These are phyloP conservation scores for Conringia planisiliqua DNA, from an alignment of 345 rosid genomes.

Conservation along the genomic window DNA sequence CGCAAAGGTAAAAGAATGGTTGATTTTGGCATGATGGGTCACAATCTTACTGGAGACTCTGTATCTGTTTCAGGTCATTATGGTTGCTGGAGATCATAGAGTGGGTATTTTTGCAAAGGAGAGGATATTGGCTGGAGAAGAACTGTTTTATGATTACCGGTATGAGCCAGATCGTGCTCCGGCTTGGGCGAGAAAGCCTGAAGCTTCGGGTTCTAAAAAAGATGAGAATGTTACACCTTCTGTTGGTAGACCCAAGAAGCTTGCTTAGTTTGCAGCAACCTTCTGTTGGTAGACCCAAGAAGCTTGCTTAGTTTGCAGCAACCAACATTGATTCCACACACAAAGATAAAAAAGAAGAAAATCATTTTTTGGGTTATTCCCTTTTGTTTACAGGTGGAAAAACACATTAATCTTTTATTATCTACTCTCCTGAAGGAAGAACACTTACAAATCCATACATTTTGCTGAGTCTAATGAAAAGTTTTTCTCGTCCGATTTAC, in stretches of 20 bases:
- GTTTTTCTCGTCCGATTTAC: not conserved
- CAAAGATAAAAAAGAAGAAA: not conserved
- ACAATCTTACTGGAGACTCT: conserved; percentile 1
- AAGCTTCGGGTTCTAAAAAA: conserved; percentile 76
- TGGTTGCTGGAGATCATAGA: conserved; percentile 96
- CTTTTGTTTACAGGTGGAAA: not conserved
- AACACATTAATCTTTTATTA: not conserved
- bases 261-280: conserved; percentile 77
- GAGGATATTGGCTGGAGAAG: conserved; percentile 84
- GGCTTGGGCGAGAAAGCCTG: conserved; percentile 98
- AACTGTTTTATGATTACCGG: conserved; percentile 90
- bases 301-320: conserved; percentile 60
- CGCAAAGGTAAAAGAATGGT: conserved; percentile 62
- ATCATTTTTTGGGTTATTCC: conserved; percentile 3
- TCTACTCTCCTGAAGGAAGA: not conserved
- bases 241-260: conserved; percentile 90
- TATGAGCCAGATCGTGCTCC: conserved; percentile 97
- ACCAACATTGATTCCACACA: not conserved
- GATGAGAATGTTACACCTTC: conserved; percentile 71
- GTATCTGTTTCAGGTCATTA: conserved; percentile 60
- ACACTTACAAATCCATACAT: not conserved
- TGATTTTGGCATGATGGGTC: not conserved
- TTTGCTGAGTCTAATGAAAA: conserved; percentile 17
- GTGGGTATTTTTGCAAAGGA: conserved; percentile 98
- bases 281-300: conserved; percentile 87